These are phyloP conservation scores for Ophiocordyceps robertsii DNA, from an alignment of 2,329 filamentous ascomycete genomes.

Conservation along the genomic window DNA sequence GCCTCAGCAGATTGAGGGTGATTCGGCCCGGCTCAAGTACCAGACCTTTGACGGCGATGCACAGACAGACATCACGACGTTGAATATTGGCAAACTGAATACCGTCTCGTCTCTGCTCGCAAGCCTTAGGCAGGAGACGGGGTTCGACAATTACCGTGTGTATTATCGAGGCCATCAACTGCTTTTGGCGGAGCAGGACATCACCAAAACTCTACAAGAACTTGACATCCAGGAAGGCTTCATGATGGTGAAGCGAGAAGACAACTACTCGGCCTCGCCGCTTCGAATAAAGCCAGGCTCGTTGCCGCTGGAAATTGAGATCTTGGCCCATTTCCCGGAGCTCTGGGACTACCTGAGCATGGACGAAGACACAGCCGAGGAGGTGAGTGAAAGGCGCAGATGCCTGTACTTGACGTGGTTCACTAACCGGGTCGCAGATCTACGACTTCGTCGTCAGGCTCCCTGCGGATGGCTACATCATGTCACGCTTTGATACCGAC, in stretches of 20 bases:
- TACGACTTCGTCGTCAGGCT: conserved; percentile 59
- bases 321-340: conserved; percentile 70
- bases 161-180: conserved; percentile 59
- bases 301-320: conserved; percentile 59
- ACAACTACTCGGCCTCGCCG: conserved; percentile 28
- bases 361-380: conserved; percentile 53
- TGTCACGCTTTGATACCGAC: conserved; percentile 43
- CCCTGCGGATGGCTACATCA: conserved; percentile 50
- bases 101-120: conserved; percentile 58
- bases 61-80: conserved; percentile 44
- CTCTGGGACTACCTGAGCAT: conserved; percentile 71
- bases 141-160: conserved; percentile 62
- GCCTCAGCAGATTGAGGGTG: conserved; percentile 43
- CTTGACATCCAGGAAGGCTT: conserved; percentile 51
- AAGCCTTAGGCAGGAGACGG: conserved; percentile 53
- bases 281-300: conserved; percentile 34
- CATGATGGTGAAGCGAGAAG: conserved; percentile 50
- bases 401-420: background rate
- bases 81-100: conserved; percentile 57
- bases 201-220: conserved; percentile 52
- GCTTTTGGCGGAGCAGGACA: conserved; percentile 43
- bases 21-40: conserved; percentile 54
- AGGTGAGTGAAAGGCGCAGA: conserved; percentile 30
- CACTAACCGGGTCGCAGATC: conserved; percentile 29
- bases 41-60: conserved; percentile 55